Conservation (phyloP, 257 asterid species). For the Lavandula angustifolia region DNA sequence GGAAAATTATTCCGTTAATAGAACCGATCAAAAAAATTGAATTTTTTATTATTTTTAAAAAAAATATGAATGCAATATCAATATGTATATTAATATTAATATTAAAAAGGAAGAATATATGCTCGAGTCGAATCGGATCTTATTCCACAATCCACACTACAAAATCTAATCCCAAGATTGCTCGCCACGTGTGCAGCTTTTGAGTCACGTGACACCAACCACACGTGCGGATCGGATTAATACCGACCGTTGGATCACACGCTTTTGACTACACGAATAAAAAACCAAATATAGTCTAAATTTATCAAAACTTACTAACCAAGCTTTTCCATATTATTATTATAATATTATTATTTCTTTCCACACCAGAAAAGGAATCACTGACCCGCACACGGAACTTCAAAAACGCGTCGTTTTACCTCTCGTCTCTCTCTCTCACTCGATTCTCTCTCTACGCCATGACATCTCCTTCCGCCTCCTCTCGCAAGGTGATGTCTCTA, state of each 20-base stretch:
- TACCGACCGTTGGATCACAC: conserved; percentile 12
- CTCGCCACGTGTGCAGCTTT: conserved; percentile 11
- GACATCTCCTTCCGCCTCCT: not conserved
- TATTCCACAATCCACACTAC: conserved; percentile 2
- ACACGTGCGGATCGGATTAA: conserved; percentile 21
- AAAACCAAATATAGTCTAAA: not conserved
- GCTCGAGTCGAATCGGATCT: not conserved
- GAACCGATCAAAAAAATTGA: no score
- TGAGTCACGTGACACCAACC: conserved; percentile 14
- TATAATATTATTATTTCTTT: not conserved
- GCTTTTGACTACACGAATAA: not conserved
- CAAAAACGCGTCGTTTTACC: conserved; percentile 2
- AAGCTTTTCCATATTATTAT: conserved; percentile 3
- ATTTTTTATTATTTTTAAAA: no score
- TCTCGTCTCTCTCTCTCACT: not conserved
- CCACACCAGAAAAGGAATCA: not conserved
- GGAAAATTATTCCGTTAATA: no score
- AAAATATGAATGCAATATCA: no score
- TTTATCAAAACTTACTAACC: not conserved
- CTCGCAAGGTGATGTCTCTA: not conserved
- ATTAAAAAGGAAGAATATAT: conserved; percentile 1
- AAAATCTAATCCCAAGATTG: not conserved
- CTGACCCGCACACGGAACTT: conserved; percentile 4
- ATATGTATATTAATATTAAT: no score
- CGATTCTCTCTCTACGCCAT: not conserved